These are phyloP conservation scores for Colletotrichum melonis DNA, from an alignment of 2,329 filamentous ascomycete genomes.

Conservation along the genomic window DNA sequence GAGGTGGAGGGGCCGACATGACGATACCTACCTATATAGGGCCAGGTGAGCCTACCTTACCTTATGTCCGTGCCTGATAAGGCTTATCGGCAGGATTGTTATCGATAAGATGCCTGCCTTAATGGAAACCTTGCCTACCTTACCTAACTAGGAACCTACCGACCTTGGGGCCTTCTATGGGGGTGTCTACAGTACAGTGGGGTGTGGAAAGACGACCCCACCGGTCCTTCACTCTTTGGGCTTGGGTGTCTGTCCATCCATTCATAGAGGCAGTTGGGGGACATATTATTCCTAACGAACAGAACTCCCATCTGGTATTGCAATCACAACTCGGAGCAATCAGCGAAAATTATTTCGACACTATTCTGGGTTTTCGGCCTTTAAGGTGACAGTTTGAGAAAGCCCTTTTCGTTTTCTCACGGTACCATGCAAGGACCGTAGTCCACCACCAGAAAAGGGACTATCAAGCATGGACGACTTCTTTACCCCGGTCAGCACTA, in stretches of 20 bases:
- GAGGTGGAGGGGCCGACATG: slow-evolving; percentile 14
- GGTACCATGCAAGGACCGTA: not conserved
- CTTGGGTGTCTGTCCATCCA: not conserved
- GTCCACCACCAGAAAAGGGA: not conserved
- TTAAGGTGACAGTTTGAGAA: not conserved
- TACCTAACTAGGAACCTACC: too few species aligned
- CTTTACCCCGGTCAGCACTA: slow-evolving; percentile 65
- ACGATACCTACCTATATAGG: slow-evolving; percentile 8
- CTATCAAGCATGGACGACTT: slow-evolving; percentile 63
- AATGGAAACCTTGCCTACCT: too few species aligned
- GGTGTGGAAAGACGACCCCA: not conserved
- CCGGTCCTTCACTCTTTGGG: not conserved
- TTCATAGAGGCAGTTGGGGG: not conserved
- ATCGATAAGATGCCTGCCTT: not conserved
- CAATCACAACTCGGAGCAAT: not conserved
- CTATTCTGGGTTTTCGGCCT: not conserved
- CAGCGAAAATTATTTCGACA: not conserved
- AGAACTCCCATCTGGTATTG: not conserved
- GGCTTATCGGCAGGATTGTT: not conserved
- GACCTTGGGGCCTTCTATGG: not conserved
- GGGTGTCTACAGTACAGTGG: slow-evolving; percentile 4
- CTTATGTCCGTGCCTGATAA: slow-evolving; percentile 12
- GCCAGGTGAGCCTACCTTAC: not conserved
- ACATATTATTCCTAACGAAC: not conserved
- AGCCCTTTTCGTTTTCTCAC: not conserved